Conservation (phyloP, 768 basidiomycete genomes). For the Cystobasidium onofrii region DNA sequence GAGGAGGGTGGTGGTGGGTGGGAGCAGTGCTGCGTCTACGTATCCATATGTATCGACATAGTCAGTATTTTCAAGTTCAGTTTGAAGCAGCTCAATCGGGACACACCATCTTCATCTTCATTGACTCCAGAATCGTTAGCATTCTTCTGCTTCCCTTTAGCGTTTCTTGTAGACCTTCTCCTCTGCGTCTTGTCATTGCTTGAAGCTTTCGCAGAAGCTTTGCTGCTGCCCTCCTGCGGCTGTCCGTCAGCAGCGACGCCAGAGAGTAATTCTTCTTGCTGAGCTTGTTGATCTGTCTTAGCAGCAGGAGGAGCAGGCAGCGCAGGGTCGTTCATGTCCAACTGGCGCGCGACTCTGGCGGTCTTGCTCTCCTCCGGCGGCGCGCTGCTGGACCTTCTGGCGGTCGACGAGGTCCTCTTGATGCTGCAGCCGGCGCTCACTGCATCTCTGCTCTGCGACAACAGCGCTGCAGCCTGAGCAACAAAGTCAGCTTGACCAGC, state of each 20-base stretch:
- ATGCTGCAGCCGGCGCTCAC: background rate
- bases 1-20: conserved; percentile 10
- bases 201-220: background rate
- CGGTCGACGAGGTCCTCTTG: background rate
- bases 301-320: background rate
- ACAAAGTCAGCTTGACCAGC: background rate
- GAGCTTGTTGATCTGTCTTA: background rate
- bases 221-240: background rate
- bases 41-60: background rate
- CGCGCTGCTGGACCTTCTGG: background rate
- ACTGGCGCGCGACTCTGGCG: background rate
- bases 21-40: background rate
- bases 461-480: background rate
- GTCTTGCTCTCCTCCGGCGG: background rate
- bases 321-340: background rate
- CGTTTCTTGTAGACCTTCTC: background rate
- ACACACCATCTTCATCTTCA: background rate
- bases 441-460: background rate
- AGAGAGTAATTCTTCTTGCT: background rate
- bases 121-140: conserved; percentile 4
- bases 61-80: background rate
- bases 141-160: background rate
- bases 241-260: background rate
- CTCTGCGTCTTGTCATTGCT: background rate
- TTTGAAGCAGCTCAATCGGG: background rate